These are phyloP conservation scores for Fomitopsis pinicola DNA, from an alignment of 1,284 basidiomycete genomes.

Conservation along the genomic window DNA sequence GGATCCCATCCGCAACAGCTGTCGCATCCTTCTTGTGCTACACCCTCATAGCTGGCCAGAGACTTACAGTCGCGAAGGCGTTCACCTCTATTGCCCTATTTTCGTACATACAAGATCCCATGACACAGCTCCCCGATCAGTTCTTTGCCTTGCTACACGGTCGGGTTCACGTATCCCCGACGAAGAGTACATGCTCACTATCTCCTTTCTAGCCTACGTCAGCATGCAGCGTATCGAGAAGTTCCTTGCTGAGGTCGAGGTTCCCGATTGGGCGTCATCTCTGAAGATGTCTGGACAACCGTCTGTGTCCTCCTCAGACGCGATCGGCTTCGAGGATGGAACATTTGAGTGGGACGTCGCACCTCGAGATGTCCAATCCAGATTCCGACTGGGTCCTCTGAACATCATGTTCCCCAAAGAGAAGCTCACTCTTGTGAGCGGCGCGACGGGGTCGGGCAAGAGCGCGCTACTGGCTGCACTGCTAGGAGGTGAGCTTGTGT, in stretches of 20 bases:
- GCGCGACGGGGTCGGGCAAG: constrained; percentile 79
- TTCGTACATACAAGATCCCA: constrained; percentile 58
- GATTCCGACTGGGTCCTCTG: constrained; percentile 55
- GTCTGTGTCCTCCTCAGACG: constrained; percentile 12
- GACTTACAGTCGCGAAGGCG: constrained; percentile 61
- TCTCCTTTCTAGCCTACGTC: constrained; percentile 46
- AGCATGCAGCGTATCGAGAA: constrained; percentile 67
- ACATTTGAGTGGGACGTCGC: constrained; percentile 53
- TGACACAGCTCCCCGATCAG: constrained; percentile 58
- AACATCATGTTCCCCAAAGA: constrained; percentile 55
- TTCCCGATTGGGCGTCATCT: constrained; percentile 63
- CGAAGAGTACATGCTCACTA: background rate
- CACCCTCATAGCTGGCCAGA: constrained; percentile 54
- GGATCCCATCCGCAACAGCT: constrained; percentile 68
- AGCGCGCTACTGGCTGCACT: constrained; percentile 65
- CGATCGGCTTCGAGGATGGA: constrained; percentile 51
- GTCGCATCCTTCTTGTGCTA: constrained; percentile 61
- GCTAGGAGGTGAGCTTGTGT: constrained; percentile 47
- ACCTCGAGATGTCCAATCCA: constrained; percentile 25
- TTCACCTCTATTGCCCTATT: constrained; percentile 68
- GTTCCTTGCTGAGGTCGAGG: constrained; percentile 60
- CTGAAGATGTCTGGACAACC: constrained; percentile 29
- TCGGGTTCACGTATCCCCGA: constrained; percentile 20
- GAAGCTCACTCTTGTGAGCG: constrained; percentile 63
- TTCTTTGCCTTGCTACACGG: constrained; percentile 62